Conservation (phyloP, 2,329 filamentous ascomycete genomes). For the Aspergillus jensenii region DNA sequence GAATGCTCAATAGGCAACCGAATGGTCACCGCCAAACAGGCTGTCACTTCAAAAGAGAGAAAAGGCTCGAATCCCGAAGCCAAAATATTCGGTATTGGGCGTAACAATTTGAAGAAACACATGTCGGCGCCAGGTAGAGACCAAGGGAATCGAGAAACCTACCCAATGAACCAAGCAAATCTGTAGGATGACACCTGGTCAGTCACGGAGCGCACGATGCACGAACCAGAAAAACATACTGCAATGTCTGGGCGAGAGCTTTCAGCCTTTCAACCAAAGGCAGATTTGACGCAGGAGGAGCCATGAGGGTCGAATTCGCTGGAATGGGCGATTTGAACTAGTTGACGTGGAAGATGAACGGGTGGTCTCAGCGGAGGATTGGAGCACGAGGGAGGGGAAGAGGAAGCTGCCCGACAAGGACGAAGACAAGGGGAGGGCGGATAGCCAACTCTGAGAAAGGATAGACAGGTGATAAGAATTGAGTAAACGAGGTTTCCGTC, state of each 20-base stretch:
- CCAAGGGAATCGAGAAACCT: constrained; percentile 46
- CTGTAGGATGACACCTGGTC: constrained; percentile 35
- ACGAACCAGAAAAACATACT: constrained; percentile 63
- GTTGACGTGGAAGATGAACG: constrained; percentile 6
- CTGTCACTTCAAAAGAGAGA: not conserved
- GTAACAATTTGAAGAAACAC: not conserved
- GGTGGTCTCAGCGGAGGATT: constrained; percentile 1
- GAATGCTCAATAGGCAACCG: not conserved
- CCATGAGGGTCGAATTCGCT: constrained; percentile 50
- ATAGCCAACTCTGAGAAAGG: constrained; percentile 2
- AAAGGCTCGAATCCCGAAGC: not conserved
- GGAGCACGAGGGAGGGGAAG: not conserved
- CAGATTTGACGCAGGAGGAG: constrained; percentile 68
- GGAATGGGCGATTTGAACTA: not conserved
- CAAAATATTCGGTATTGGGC: not conserved
- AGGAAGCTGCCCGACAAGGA: constrained; percentile 4
- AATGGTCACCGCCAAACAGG: not conserved
- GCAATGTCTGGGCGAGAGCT: constrained; percentile 80
- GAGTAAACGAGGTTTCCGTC: constrained; percentile 9
- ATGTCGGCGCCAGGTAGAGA: not conserved
- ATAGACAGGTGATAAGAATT: constrained; percentile 15
- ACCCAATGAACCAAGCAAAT: constrained; percentile 79
- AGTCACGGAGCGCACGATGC: constrained; percentile 18
- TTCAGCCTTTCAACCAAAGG: constrained; percentile 74
- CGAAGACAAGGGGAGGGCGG: not conserved